Evolutionary conservation across 1,139 yeast species (phyloP).

Genomic region (Yamadazyma jaroonii): DNA sequence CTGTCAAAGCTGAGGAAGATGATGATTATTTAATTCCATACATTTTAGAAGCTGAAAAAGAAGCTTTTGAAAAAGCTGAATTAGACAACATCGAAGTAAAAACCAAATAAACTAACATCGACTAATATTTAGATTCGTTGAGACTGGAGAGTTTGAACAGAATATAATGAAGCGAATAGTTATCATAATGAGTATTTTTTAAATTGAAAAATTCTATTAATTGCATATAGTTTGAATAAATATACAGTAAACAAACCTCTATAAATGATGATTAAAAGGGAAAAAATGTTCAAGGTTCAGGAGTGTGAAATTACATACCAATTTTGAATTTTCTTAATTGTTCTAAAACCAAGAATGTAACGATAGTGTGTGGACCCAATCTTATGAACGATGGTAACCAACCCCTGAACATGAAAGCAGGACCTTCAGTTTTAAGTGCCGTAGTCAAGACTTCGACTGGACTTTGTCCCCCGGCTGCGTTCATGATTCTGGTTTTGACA

Average conservation of each 20-base stretch:
- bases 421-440: conserved; percentile 70
- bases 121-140: neutral
- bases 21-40: conserved; percentile 82
- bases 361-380: conserved; percentile 85
- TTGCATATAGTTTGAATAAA: conserved; percentile 10
- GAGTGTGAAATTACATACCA: conserved; percentile 36
- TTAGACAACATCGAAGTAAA: conserved; percentile 69
- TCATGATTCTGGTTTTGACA: conserved; percentile 85
- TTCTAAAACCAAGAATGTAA: conserved; percentile 78
- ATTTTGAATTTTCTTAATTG: conserved; percentile 61
- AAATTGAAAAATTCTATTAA: conserved; percentile 6
- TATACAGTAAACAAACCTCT: conserved; percentile 4
- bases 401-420: conserved; percentile 80
- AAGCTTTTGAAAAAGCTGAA: conserved; percentile 81
- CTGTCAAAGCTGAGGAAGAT: conserved; percentile 80
- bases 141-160: neutral
- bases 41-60: conserved; percentile 92
- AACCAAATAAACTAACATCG: conserved; percentile 1
- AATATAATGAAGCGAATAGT: neutral
- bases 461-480: conserved; percentile 49
- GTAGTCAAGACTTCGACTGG: conserved; percentile 50
- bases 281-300: neutral
- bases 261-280: conserved; percentile 1
- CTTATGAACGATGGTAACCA: conserved; percentile 89
- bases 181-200: neutral